These are phyloP conservation scores for Candida lessepsii DNA, from an alignment of 805 yeast species.

Conservation along the genomic window DNA sequence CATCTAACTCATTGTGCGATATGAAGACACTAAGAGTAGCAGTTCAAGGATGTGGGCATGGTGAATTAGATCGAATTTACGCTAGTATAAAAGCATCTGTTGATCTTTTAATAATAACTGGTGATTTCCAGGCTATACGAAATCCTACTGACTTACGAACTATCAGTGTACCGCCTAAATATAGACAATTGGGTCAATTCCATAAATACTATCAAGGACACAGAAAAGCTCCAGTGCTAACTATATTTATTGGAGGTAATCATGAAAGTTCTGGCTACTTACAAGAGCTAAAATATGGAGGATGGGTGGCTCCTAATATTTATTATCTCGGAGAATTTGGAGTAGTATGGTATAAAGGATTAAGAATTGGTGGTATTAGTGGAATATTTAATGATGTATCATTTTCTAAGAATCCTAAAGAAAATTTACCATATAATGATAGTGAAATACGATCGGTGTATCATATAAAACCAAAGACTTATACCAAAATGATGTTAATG, in stretches of 20 bases:
- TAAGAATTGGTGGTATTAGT: constrained; percentile 76
- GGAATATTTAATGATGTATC: constrained; percentile 67
- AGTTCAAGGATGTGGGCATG: constrained; percentile 90
- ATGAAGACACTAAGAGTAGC: constrained; percentile 46
- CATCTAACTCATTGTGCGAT: neutral
- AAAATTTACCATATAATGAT: constrained; percentile 48
- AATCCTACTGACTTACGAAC: constrained; percentile 60
- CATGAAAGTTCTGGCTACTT: constrained; percentile 87
- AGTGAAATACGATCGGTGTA: constrained; percentile 57
- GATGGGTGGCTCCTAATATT: constrained; percentile 89
- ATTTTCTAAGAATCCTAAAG: constrained; percentile 43
- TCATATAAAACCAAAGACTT: constrained; percentile 70
- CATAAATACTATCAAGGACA: constrained; percentile 63
- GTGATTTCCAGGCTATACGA: constrained; percentile 87
- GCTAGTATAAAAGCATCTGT: constrained; percentile 16
- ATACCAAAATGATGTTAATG: constrained; percentile 51
- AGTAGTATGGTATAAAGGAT: constrained; percentile 69
- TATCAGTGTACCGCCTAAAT: constrained; percentile 79
- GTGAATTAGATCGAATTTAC: constrained; percentile 66
- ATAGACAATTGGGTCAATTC: constrained; percentile 75
- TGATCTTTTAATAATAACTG: constrained; percentile 67
- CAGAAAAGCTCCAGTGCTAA: constrained; percentile 66
- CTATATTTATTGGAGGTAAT: constrained; percentile 90
- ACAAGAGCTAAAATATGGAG: constrained; percentile 74
- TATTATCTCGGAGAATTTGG: constrained; percentile 82